A percentile compares a stretch with the other conserved stretches of the same genome.
phyloP scores from a whole-genome alignment of 2,329 filamentous ascomycete species.

The Fusarium denticulatum region DNA sequence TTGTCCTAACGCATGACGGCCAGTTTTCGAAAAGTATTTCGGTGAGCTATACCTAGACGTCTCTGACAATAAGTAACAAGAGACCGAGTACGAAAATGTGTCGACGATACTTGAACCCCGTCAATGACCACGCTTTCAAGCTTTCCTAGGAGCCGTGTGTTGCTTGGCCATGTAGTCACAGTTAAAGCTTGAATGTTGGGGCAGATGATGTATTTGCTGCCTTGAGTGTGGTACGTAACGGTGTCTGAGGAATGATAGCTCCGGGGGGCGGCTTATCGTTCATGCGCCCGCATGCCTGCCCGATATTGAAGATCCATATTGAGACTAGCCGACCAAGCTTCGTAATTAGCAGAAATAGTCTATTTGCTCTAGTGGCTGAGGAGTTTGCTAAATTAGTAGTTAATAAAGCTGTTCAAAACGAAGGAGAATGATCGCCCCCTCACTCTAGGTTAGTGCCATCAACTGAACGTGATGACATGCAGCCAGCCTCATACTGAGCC shows the following conservation, averaged over 20 bases:
- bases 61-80: conserved; percentile 2
- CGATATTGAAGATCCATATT: not conserved
- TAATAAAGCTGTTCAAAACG: not conserved
- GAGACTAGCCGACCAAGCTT: conserved; percentile 11
- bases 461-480: not conserved
- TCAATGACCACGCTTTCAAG: conserved; percentile 27
- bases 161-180: conserved; percentile 9
- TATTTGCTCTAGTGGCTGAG: not conserved
- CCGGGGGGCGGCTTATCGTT: conserved; percentile 43
- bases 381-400: not conserved
- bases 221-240: conserved; percentile 25
- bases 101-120: not conserved
- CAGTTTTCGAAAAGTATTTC: conserved; percentile 6
- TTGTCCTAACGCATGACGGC: conserved; percentile 39
- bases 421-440: not conserved
- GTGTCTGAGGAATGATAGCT: conserved; percentile 25
- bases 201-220: conserved; percentile 35
- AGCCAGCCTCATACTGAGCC: not conserved
- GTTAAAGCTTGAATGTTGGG: conserved; percentile 19
- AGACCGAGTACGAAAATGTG: conserved; percentile 5
- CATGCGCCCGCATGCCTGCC: conserved; percentile 35
- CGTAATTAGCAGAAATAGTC: not conserved
- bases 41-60: not conserved
- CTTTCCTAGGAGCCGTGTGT: conserved; percentile 1
- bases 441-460: not conserved